Conservation (phyloP, 2,329 filamentous ascomycete genomes). For the Aspergillus calidoustus region DNA sequence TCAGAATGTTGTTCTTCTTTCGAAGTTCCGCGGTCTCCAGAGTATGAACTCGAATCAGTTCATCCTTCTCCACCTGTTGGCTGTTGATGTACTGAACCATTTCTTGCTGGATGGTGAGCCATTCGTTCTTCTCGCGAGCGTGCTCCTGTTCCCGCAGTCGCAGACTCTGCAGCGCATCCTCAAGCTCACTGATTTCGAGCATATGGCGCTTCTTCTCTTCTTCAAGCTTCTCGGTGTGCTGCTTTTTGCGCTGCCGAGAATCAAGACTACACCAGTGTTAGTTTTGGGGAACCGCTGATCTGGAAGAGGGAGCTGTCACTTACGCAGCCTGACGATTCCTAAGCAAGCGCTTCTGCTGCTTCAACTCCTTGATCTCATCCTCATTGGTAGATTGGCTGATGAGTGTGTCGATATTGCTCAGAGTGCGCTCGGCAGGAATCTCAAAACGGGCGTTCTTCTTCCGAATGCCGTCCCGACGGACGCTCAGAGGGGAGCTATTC, state of each 20-base stretch:
- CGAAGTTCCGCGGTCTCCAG: conserved; percentile 88
- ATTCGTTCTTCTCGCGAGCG: conserved; percentile 62
- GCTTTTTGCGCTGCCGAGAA: conserved; percentile 96
- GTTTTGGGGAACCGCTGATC: conserved; percentile 16
- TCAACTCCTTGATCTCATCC: conserved; percentile 94
- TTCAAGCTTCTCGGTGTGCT: conserved; percentile 94
- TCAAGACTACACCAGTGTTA: conserved; percentile 68
- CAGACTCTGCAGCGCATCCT: conserved; percentile 74
- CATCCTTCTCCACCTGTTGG: conserved; percentile 85
- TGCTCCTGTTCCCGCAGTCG: conserved; percentile 62
- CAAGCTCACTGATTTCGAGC: conserved; percentile 73
- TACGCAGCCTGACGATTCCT: conserved; percentile 97
- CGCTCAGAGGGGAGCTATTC: conserved; percentile 72
- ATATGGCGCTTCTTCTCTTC: conserved; percentile 95
- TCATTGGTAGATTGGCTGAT: conserved; percentile 82
- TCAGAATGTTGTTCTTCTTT: conserved; percentile 85
- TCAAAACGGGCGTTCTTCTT: conserved; percentile 99
- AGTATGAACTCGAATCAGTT: conserved; percentile 85
- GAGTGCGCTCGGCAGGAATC: conserved; percentile 89
- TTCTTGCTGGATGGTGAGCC: conserved; percentile 73
- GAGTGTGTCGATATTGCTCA: conserved; percentile 92
- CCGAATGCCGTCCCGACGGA: conserved; percentile 83
- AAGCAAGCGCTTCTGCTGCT: conserved; percentile 94
- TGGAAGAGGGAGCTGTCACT: conserved; percentile 46
- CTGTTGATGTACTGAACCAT: conserved; percentile 75